These are phyloP conservation scores for Articulospora tetracladia DNA, from an alignment of 495 filamentous ascomycete species.

Conservation along the genomic window DNA sequence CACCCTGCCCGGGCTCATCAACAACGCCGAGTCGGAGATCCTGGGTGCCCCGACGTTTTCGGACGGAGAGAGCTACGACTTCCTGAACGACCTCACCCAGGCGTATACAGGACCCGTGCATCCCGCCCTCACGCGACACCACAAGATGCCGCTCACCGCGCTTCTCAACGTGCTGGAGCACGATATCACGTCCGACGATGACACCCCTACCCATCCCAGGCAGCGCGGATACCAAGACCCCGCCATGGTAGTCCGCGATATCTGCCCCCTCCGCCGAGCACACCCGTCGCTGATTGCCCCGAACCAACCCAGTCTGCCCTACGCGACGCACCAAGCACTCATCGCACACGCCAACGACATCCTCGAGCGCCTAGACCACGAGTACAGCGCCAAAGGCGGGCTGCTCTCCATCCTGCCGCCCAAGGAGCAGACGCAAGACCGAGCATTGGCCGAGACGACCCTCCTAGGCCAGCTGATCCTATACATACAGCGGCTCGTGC, in stretches of 20 bases:
- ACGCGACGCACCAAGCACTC: conserved; percentile 41
- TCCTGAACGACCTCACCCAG: conserved; percentile 37
- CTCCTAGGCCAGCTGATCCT: conserved; percentile 48
- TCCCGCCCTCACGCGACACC: conserved; percentile 19
- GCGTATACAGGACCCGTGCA: conserved; percentile 43
- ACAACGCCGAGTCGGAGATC: conserved; percentile 22
- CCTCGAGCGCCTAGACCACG: conserved; percentile 51
- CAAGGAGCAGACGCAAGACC: conserved; percentile 25
- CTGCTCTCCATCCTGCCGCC: conserved; percentile 43
- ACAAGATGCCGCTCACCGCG: conserved; percentile 39
- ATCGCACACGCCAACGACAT: conserved; percentile 49
- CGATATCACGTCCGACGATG: no score
- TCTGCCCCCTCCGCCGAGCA: conserved; percentile 18
- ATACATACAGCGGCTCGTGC: conserved; percentile 41
- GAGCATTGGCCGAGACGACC: conserved; percentile 31
- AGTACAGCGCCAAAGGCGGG: conserved; percentile 45
- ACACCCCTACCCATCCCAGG: not conserved
- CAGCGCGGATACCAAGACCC: conserved; percentile 18
- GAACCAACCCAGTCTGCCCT: conserved; percentile 26
- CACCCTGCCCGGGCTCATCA: conserved; percentile 10
- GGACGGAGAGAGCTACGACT: conserved; percentile 43
- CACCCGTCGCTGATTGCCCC: conserved; percentile 1
- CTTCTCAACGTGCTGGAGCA: conserved; percentile 38
- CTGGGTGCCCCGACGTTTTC: not conserved
- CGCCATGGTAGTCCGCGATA: conserved; percentile 14